Base-by-base conservation (phyloP, 1,284 basidiomycete genomes). In the Anthracocystis walkeri region DNA sequence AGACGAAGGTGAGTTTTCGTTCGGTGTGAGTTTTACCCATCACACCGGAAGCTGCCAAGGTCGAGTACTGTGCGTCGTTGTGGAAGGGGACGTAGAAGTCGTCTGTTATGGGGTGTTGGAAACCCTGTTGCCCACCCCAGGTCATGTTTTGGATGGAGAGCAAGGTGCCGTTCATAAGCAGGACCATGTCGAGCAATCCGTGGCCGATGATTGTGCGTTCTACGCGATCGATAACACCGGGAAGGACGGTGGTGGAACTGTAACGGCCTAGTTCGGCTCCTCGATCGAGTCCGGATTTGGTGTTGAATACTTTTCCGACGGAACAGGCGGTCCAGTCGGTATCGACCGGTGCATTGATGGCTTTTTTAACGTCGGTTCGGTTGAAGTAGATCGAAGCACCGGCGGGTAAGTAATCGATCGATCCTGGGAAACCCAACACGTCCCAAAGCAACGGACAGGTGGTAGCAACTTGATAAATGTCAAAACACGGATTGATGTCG, bases 141-240 rank as follows among this genome's bases (percentile, higher is more conserved):
- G 83, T 84, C 77, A 80, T 78, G 69, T 84, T 84, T 46, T 83
- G 82, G 50, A 84, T 80, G 11, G 63, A 65, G 7, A 84, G 76
- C 1, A 73, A 51, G 0, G 68, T 70, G 11, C 82, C 82, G 50
- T 82, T 81, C 21, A 77, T 61, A 16, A 82, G 59, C 12, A 82
- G 69, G 7, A 82, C 55, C 59, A 66, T 73, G 63, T 84, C 81
- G 40, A 70, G 73, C 46, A 70, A 46, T 16, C 82, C 82, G 53
- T 83, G 81, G n/a, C 75, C 78, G 27, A 83, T 77, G 21, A 82
- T 38, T 1, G 76, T 77, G 6, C 78, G 65, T 23, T 77, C 62
- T 7, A 58, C 75, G 23, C 79, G 73, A 29, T 81, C 79, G 42
- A 83, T 82, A 3, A 82, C 75, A 10, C 58, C 48, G 1, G 67